Conservation (phyloP, 345 rosid species). For the Populus ilicifolia region DNA sequence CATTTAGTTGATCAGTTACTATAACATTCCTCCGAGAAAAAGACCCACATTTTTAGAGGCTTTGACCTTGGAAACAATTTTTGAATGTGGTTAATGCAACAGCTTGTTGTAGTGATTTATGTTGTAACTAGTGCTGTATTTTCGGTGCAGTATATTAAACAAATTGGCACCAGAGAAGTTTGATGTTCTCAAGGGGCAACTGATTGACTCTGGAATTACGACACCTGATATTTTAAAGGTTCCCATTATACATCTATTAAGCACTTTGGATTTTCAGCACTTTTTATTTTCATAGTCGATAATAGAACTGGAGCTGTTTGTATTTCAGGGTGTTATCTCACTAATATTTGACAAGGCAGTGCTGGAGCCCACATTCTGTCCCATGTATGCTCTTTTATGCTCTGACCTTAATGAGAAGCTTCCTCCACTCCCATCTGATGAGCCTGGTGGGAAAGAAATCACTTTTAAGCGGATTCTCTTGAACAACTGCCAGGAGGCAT, state of each 20-base stretch:
- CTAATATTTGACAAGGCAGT: slow-evolving; percentile 90
- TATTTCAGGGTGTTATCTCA: slow-evolving; percentile 69
- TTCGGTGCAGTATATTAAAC: slow-evolving; percentile 63
- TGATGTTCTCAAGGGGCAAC: slow-evolving; percentile 82
- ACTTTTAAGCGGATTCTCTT: slow-evolving; percentile 75
- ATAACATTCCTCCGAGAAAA: not conserved
- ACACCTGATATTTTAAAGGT: slow-evolving; percentile 81
- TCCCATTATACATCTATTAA: not conserved
- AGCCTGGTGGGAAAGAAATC: slow-evolving; percentile 68
- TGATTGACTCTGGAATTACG: slow-evolving; percentile 86
- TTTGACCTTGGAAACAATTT: not conserved
- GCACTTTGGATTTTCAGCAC: too few species aligned
- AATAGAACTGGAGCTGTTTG: slow-evolving; percentile 7
- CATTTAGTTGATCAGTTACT: not conserved
- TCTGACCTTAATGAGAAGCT: slow-evolving; percentile 71
- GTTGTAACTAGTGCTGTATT: slow-evolving; percentile 2
- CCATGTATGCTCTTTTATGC: slow-evolving; percentile 81
- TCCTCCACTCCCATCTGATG: slow-evolving; percentile 73
- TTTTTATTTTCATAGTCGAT: not conserved
- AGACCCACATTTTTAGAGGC: not conserved
- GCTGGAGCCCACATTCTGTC: slow-evolving; percentile 83
- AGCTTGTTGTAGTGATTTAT: not conserved
- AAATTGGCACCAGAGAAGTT: slow-evolving; percentile 88
- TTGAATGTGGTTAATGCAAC: not conserved
- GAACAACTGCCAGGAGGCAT: slow-evolving; percentile 83